Conservation (phyloP, 2,329 filamentous ascomycete species). For the Stachybotrys chlorohalonatus region DNA sequence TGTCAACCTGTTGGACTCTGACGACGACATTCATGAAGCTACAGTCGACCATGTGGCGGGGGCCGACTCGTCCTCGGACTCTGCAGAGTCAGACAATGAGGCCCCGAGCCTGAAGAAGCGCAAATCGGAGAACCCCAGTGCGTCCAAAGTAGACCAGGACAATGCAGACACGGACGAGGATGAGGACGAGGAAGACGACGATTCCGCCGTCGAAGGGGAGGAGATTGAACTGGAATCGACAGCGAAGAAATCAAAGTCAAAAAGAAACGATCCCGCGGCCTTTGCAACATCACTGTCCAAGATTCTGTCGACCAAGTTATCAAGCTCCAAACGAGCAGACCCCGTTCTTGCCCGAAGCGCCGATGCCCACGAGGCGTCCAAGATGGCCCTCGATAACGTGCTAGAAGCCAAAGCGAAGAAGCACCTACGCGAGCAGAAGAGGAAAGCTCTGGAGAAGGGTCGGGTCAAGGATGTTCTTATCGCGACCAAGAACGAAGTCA, state of each 20-base stretch:
- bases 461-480: conserved; percentile 78
- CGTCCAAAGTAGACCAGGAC: conserved; percentile 12
- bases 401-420: conserved; percentile 74
- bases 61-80: neutral
- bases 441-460: conserved; percentile 72
- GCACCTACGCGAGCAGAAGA: conserved; percentile 73
- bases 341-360: conserved; percentile 84
- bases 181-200: conserved; percentile 29
- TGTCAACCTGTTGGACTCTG: conserved; percentile 46
- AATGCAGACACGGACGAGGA: conserved; percentile 9
- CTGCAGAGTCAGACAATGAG: conserved; percentile 27
- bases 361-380: conserved; percentile 62
- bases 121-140: conserved; percentile 10
- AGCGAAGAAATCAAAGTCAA: conserved; percentile 47
- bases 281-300: conserved; percentile 92
- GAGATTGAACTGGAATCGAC: conserved; percentile 23
- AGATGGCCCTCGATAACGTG: conserved; percentile 63
- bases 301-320: conserved; percentile 84
- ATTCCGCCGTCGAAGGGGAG: conserved; percentile 28
- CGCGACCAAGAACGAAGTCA: conserved; percentile 44
- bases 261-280: conserved; percentile 84
- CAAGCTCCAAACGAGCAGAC: conserved; percentile 71
- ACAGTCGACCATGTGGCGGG: conserved; percentile 36
- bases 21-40: conserved; percentile 47
- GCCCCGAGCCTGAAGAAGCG: conserved; percentile 15